These are phyloP conservation scores for Neocucurbitaria cava DNA, from an alignment of 2,329 filamentous ascomycete species.

Conservation along the genomic window DNA sequence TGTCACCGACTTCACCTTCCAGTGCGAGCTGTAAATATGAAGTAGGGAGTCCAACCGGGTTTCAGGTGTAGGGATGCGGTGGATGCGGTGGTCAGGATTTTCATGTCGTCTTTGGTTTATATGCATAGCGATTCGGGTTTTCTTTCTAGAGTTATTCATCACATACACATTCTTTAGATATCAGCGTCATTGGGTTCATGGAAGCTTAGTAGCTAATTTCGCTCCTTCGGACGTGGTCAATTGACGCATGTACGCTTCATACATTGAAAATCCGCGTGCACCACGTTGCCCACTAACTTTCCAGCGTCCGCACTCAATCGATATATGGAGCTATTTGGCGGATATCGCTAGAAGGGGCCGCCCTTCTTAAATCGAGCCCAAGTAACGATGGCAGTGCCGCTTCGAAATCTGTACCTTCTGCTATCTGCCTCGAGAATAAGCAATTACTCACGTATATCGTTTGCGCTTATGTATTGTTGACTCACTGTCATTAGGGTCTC, in stretches of 20 bases:
- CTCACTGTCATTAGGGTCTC: too few relatives aligned
- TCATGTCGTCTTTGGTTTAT: not conserved
- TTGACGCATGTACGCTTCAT: not conserved
- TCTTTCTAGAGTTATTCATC: not conserved
- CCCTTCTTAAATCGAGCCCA: too few relatives aligned
- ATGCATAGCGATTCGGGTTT: conserved; percentile 12
- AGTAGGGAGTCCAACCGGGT: not conserved
- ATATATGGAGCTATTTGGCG: too few relatives aligned
- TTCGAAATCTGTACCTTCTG: too few relatives aligned
- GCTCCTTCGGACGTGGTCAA: conserved; percentile 4
- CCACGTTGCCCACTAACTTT: too few relatives aligned
- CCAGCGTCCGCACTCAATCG: too few relatives aligned
- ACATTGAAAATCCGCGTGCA: too few relatives aligned
- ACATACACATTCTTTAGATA: conserved; percentile 10
- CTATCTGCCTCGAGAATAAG: too few relatives aligned
- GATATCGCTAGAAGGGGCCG: too few relatives aligned
- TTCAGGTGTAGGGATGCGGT: not conserved
- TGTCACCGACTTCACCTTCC: conserved; percentile 21
- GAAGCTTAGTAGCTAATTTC: conserved; percentile 12
- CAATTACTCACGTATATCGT: too few relatives aligned
- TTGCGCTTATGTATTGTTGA: too few relatives aligned
- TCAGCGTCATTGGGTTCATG: not conserved
- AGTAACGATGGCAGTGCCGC: too few relatives aligned
- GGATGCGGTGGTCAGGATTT: not conserved
- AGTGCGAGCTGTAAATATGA: conserved; percentile 13